These are phyloP conservation scores for Hygrocybe punicea DNA, from an alignment of 768 basidiomycete species.

Conservation along the genomic window DNA sequence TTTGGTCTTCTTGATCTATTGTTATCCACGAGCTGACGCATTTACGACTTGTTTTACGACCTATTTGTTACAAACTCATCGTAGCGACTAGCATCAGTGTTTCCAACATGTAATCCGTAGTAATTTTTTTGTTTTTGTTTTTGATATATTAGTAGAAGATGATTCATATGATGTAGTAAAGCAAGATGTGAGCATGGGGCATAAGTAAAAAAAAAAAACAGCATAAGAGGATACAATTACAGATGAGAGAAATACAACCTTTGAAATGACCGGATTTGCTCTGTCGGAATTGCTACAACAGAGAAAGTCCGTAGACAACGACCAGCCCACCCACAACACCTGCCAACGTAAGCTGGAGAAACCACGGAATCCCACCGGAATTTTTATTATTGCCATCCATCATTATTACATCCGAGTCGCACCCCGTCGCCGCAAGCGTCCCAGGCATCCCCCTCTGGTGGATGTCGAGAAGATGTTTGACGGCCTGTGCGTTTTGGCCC, in stretches of 20 bases:
- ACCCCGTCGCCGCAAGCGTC: not conserved
- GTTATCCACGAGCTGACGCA: not conserved
- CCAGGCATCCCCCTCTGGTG: slow-evolving; percentile 24
- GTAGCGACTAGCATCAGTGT: no score
- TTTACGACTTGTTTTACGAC: not conserved
- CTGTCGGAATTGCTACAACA: slow-evolving; percentile 7
- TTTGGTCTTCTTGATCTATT: not conserved
- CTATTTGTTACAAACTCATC: not conserved
- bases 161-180: not conserved
- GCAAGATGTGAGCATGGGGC: not conserved
- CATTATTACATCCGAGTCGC: not conserved
- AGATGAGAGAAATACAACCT: not conserved
- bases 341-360: slow-evolving; percentile 7
- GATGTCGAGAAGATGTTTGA: slow-evolving; percentile 25
- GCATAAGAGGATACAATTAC: not conserved
- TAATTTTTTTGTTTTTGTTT: not conserved
- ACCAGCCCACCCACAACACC: slow-evolving; percentile 7
- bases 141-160: not conserved
- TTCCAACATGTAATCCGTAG: not conserved
- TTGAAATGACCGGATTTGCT: not conserved
- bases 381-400: not conserved
- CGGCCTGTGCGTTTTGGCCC: slow-evolving; percentile 26
- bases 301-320: slow-evolving; percentile 5
- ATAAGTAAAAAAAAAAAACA: not conserved
- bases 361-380: not conserved